Base-by-base conservation (phyloP, 2,329 filamentous ascomycete genomes). In the Hypoxylon sp. region DNA sequence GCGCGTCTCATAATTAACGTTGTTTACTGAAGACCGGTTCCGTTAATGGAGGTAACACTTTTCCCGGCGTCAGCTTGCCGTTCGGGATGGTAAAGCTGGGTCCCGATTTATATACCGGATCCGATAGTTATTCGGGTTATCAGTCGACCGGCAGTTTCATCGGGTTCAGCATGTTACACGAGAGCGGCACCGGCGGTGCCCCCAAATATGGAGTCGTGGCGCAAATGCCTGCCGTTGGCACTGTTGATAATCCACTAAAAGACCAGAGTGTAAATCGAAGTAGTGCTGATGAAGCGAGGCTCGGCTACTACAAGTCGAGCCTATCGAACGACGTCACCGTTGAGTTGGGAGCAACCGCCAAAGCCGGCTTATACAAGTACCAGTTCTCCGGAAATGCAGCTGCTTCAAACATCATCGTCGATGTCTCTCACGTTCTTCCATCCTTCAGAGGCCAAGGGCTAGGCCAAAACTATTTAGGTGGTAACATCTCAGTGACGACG, bases 161-260 rank as follows among this genome's bases (percentile, higher is more conserved):
- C 1, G 88, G 86, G 17, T 89, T 90, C 76, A 87, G 85, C 63
- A 82, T 90, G 84, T 86, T 90, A 73, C 89, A 91, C 70, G 88
- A 90, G 74, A 87, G 85, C 66, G 89, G 89, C 2, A 92, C 89
- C 0, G 90, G 90, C 6, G 90, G 90, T 1, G 88, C 88, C 1
- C 89, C 90, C 0, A 92, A 91, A 75, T 92, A 92, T 66, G 90
- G 90, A 3, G 87, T 90, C 1, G 85, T 90, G 32, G 81, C 86
- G 1, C 88, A 90, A 76, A 82, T 90, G 77, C 88, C 87, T 0
- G 77, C 87, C 0, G 72, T 84, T 0, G 86, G 86, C 0, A 75
- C 74, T 14, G 77, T 89, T 45, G 72, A 70, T 6, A 85, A 91
- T 63, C 88, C 89, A 1, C 78, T 91, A 23, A 81, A 79, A 3